Base-by-base conservation (phyloP, 2,329 filamentous ascomycete species). In the Colletotrichum kahawae region DNA sequence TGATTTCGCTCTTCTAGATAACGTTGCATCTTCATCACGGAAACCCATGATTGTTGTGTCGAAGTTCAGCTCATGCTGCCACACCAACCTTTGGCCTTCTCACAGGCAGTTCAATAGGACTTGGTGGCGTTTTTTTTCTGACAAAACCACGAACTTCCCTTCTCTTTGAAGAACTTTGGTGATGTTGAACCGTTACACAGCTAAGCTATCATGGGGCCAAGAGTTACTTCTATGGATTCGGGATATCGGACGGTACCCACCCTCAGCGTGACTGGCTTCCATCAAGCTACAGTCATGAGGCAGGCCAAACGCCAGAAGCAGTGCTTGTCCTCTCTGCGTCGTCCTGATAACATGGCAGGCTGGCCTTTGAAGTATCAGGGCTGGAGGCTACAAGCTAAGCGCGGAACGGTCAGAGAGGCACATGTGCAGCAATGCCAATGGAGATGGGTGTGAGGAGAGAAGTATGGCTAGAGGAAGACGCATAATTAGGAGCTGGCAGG, bases 61-160 rank as follows among this genome's bases (percentile, higher is more conserved):
- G 9, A 12, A 48, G 43, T 18, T 48, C 18, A 12, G 0, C 43
- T 21, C 10, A 13, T 24, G 5, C 43, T 13, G 5, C 5, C 43
- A n/a, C 2, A n/a, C 43, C n/a, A 13, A 0, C 2, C 9, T 48
- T 10, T 21, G 13, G 43, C n/a, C 43, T n/a, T 48, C 43, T 2
- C n/a, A 6, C 12, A 0, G 0, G 0, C n/a, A 21, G 5, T 21
- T 48, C 9, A 48, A 1, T 0, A 48, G 38, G 9, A 9, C 38
- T 10, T 43, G 18, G 5, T 2, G 16, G 16, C 36, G 1, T 38
- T 38, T 1, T 38, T 38, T 1, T 38, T 4, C 16, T 18, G 4
- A 4, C 16, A 1, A 43, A 43, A 43, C 9, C 16, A 18, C 8
- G 5, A 8, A 16, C 7, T 38, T 5, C 0, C 10, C 36, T n/a